Conservation (phyloP, 129 eudicot genomes). For the Lactuca sativa region DNA sequence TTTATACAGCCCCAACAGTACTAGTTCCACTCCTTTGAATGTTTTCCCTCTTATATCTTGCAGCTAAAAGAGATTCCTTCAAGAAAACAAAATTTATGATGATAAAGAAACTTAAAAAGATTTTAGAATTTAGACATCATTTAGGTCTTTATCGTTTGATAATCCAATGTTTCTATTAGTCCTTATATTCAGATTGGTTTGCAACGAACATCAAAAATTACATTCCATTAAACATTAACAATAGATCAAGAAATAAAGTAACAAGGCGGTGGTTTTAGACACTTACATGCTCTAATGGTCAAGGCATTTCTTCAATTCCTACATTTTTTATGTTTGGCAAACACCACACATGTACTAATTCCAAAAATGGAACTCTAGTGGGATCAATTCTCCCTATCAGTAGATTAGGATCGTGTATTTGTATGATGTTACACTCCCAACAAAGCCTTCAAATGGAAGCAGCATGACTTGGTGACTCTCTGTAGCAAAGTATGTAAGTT, state of each 20-base stretch:
- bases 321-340: constrained; percentile 91
- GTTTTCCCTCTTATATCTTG: constrained; percentile 95
- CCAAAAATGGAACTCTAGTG: constrained; percentile 66
- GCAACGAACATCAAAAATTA: too few relatives aligned
- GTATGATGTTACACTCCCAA: constrained; percentile 47
- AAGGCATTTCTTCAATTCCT: constrained; percentile 83
- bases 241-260: too few relatives aligned
- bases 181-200: too few relatives aligned
- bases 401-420: constrained; percentile 39
- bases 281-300: constrained; percentile 77
- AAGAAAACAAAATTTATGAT: constrained; percentile 11
- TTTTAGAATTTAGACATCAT: constrained; percentile 1
- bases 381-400: constrained; percentile 74
- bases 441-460: too few relatives aligned
- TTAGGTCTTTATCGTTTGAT: constrained; percentile 3
- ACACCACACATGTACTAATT: constrained; percentile 87
- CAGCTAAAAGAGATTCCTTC: constrained; percentile 90
- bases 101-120: constrained; percentile 9
- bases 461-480: too few relatives aligned
- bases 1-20: constrained; percentile 91
- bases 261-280: neutral
- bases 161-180: neutral
- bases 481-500: too few relatives aligned
- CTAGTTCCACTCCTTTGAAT: too few relatives aligned
- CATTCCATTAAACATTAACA: neutral